phyloP scores from a whole-genome alignment of 23 red algal species.

The Cyanidiococcus yangmingshanensis region DNA sequence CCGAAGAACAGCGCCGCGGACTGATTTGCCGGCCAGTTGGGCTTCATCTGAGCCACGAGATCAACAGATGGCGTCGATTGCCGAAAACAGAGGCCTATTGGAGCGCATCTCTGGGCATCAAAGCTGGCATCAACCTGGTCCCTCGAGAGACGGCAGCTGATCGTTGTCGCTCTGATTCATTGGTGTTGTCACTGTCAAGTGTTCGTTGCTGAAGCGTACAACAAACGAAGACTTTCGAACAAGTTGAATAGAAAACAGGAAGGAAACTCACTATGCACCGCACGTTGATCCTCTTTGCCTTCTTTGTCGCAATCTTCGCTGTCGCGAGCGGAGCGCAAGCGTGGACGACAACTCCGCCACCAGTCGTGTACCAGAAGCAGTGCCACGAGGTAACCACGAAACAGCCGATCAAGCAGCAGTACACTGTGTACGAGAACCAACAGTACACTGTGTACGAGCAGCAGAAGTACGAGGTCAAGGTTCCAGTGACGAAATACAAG shows the following conservation, averaged over 20 bases:
- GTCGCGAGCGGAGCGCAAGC: neutral
- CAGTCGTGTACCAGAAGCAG: slow-evolving; percentile 13
- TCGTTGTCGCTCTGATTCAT: too few relatives aligned
- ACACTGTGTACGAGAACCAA: slow-evolving; percentile 19
- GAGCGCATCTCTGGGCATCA: neutral
- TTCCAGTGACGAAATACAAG: slow-evolving; percentile 1
- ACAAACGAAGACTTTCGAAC: neutral
- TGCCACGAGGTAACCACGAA: slow-evolving; percentile 10
- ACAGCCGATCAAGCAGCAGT: slow-evolving; percentile 9
- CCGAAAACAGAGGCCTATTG: neutral
- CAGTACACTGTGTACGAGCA: slow-evolving; percentile 18
- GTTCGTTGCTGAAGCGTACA: too few relatives aligned
- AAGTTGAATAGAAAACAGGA: slow-evolving; percentile 2
- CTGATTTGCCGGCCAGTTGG: neutral
- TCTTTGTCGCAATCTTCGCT: slow-evolving; percentile 1
- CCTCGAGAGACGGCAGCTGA: too few relatives aligned
- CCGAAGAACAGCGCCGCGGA: neutral
- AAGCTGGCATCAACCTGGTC: neutral
- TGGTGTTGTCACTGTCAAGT: neutral
- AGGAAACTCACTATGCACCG: slow-evolving; percentile 4
- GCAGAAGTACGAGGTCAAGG: slow-evolving; percentile 21
- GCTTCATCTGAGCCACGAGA: neutral
- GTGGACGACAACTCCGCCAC: slow-evolving; percentile 10
- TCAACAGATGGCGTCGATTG: slow-evolving; percentile 1
- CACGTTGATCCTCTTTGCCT: slow-evolving; percentile 7